Base-by-base conservation (phyloP, 2,329 filamentous ascomycete species). In the Niveomyces coronatus region DNA sequence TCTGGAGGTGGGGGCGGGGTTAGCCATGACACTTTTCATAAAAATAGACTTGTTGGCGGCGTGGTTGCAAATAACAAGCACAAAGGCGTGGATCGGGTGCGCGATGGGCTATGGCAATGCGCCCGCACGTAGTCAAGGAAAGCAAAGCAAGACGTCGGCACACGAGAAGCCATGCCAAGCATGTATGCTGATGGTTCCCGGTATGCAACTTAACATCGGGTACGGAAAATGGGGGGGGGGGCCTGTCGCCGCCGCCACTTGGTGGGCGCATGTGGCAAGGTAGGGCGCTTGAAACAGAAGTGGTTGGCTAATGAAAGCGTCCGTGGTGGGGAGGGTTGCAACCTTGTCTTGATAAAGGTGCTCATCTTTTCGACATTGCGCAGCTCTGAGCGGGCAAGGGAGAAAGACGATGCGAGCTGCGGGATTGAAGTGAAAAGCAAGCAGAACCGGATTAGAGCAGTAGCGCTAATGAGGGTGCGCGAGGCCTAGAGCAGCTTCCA, bases 1-100 rank as follows among this genome's bases (percentile, higher is more conserved):
- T 64, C 72, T 78, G 52, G 10, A 22, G 13, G 10, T 10, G 18
- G 24, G 11, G 9, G 5, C 15, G 56, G 44, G 42, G 44, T 45
- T 19, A 41, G 47, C 43, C 44, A 49, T 48, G 19, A n/a, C 22
- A 18, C 30, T 45, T 39, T 26, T 19, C 13, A 11, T 24, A 35
- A 15, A 30, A n/a, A 11, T 24, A 35, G 17, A 30, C 13, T 5
- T 23, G 24, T 23, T n/a, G n/a, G n/a, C n/a, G 30, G 14, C 17
- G 30, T 7, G 16, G 30, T 46, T 41, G 34, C 35, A 29, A 13
- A 14, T 5, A 7, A 26, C 30, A 19, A 28, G 23, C 22, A 15
- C 27, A 18, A 15, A 6, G 11, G 33, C 3, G 7, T 9, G 33
- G 22, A 14, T n/a, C 14, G 16, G 5, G 23, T n/a, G 22, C 13